Base-by-base conservation (phyloP, 306 rosid species). In the Neltuma alba region DNA sequence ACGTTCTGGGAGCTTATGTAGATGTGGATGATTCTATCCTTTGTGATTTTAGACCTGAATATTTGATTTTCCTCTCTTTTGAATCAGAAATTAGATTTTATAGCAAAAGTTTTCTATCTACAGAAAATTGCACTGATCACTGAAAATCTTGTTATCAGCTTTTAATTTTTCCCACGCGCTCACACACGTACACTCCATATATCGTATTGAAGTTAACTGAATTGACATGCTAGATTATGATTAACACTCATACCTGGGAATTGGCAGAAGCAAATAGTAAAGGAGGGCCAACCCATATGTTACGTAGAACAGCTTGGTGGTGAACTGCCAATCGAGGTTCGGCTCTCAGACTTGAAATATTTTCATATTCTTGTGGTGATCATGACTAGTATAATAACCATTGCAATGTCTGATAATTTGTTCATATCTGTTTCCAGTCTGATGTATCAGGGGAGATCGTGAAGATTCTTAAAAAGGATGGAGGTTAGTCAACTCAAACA, bases 281-380 rank as follows among this genome's bases (percentile, higher is more conserved):
- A 89, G 77, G 99, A 94, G 81, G 93, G 97, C 64, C 89, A 94
- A 86, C 95, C 91, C 81, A 57, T 92, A 58, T 94, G 99, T 85
- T 92, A 81, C 75, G 80, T 94, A 70, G 95, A 91, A 76, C 99
- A 94, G 87, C 93, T 94, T 52, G 97, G 95, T 10, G 92, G 91
- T 11, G 83, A 91, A 76, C 86, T 91, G 37, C 97, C 99, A 23
- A 81, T 94, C 52, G 88, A 91, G 99, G 99, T 94, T 82, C 74
- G 89, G 6, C 10, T 78, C 79, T 74, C 44, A 48, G 25, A 30
- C 82, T 45, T 40, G 5, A 73, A 70, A 76, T 38, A 64, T 45
- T 66, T 16, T 27, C 34, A 34, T 67, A 20, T 9, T 79, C 7
- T 76, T 67, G 11, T 36, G 10, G 1, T 60, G 37, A 60, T 60